A percentile compares a stretch with the other conserved stretches of the same genome.
These are phyloP conservation scores for Xylaria intraflava DNA, from an alignment of 495 filamentous ascomycete genomes.

Conservation along the genomic window DNA sequence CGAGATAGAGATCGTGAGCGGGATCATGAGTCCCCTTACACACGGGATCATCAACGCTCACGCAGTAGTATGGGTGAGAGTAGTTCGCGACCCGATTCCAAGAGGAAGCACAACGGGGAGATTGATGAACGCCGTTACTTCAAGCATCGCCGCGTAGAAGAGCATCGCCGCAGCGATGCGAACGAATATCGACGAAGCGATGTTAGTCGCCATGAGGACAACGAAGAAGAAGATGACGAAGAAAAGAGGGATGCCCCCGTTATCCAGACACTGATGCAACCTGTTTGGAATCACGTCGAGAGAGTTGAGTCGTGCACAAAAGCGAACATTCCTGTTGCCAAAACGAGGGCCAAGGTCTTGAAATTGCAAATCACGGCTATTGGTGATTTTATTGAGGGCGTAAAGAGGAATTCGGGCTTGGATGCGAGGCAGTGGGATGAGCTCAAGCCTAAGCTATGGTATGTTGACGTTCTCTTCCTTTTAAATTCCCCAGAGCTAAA, in stretches of 20 bases:
- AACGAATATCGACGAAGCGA: slow-evolving; percentile 12
- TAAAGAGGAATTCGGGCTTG: slow-evolving; percentile 32
- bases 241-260: slow-evolving; percentile 35
- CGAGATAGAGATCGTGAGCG: slow-evolving; percentile 36
- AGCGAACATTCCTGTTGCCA: slow-evolving; percentile 36
- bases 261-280: slow-evolving; percentile 39
- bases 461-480: slow-evolving; percentile 14
- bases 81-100: slow-evolving; percentile 37
- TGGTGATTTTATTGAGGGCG: slow-evolving; percentile 37
- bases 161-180: slow-evolving; percentile 24
- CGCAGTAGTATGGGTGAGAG: slow-evolving; percentile 41
- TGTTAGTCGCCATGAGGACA: slow-evolving; percentile 29
- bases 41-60: slow-evolving; percentile 42
- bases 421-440: slow-evolving; percentile 29
- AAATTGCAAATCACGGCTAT: slow-evolving; percentile 41
- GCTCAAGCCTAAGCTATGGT: slow-evolving; percentile 43
- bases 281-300: slow-evolving; percentile 38
- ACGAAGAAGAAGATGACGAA: slow-evolving; percentile 37
- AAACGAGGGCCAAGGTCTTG: slow-evolving; percentile 40
- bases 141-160: slow-evolving; percentile 30
- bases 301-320: slow-evolving; percentile 36
- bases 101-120: slow-evolving; percentile 38
- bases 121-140: slow-evolving; percentile 27
- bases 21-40: slow-evolving; percentile 31
- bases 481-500: slow-evolving; percentile 1